Evolutionary conservation across 1,139 yeast species (phyloP).

Genomic region (Pichia kudriavzevii): DNA sequence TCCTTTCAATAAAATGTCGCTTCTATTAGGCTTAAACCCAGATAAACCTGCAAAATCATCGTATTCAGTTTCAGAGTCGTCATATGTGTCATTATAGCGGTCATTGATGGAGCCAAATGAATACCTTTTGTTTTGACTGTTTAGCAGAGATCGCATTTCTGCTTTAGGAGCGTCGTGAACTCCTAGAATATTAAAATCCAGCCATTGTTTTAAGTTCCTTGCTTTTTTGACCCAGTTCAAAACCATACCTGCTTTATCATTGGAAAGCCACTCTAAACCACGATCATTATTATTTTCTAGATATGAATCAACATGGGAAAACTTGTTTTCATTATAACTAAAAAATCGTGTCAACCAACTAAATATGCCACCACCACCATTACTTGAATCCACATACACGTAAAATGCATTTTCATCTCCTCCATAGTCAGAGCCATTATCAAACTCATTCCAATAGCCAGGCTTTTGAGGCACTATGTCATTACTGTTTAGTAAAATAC

Average conservation of each 20-base stretch:
- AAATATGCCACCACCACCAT: slow-evolving; percentile 19
- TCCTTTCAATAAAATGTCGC: slow-evolving; percentile 1
- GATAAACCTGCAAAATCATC: slow-evolving; percentile 4
- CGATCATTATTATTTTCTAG: slow-evolving; percentile 20
- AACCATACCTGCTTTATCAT: slow-evolving; percentile 31
- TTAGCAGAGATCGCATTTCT: no score
- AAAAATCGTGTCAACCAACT: slow-evolving; percentile 19
- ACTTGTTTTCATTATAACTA: no score
- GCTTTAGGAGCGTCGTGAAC: neutral
- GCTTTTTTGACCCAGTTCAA: slow-evolving; percentile 22
- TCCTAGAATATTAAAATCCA: slow-evolving; percentile 10
- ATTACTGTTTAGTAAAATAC: slow-evolving; percentile 27
- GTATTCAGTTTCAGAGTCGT: slow-evolving; percentile 13
- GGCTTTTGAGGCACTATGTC: slow-evolving; percentile 30
- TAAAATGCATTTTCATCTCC: slow-evolving; percentile 21
- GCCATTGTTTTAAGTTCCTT: slow-evolving; percentile 2
- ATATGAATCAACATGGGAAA: no score
- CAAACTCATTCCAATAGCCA: slow-evolving; percentile 70
- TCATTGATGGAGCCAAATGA: slow-evolving; percentile 7
- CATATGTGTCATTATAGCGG: slow-evolving; percentile 11
- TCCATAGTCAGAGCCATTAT: slow-evolving; percentile 39
- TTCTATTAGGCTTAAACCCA: neutral
- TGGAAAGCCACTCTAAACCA: slow-evolving; percentile 28
- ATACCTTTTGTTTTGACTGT: slow-evolving; percentile 4
- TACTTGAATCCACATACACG: slow-evolving; percentile 42